A percentile compares a stretch with the other conserved stretches of the same genome.
phyloP scores from a whole-genome alignment of 2,329 filamentous ascomycete genomes.

The Sphaerostilbella broomeana region DNA sequence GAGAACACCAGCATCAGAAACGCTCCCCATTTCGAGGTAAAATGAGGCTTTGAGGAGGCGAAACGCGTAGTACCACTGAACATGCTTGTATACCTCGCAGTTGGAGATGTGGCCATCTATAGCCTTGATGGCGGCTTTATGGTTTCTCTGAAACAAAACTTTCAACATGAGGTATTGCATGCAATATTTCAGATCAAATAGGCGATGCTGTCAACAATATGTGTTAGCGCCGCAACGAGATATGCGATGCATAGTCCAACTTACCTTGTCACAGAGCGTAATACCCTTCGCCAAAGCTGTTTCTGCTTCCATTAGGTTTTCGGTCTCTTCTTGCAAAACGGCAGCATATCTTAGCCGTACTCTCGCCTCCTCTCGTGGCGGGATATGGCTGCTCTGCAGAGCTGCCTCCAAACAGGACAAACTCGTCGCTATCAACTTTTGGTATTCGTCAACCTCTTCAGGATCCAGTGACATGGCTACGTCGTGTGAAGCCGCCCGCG shows the following conservation, averaged over 20 bases:
- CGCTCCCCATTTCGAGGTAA: conserved; percentile 53
- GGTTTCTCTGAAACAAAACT: conserved; percentile 62
- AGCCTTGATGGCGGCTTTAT: conserved; percentile 65
- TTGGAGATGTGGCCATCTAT: conserved; percentile 64
- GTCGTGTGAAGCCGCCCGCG: conserved; percentile 48
- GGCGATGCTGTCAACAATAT: conserved; percentile 25
- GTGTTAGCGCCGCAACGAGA: too few species aligned
- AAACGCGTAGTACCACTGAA: conserved; percentile 71
- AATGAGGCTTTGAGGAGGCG: conserved; percentile 67
- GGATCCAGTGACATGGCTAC: conserved; percentile 32
- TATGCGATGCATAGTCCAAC: conserved; percentile 4
- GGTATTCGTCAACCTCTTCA: conserved; percentile 55
- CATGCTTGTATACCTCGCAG: conserved; percentile 60
- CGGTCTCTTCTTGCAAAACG: conserved; percentile 67
- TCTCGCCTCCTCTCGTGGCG: conserved; percentile 61
- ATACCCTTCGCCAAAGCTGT: conserved; percentile 66
- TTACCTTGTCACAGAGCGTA: conserved; percentile 59
- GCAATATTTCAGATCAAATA: conserved; percentile 63
- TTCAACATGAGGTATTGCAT: conserved; percentile 69
- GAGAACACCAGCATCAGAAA: conserved; percentile 56
- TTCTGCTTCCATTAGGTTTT: conserved; percentile 68
- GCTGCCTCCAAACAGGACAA: conserved; percentile 66
- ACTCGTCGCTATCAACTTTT: conserved; percentile 64
- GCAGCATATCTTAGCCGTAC: conserved; percentile 65
- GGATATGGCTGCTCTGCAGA: conserved; percentile 53